A percentile compares a stretch with the other conserved stretches of the same genome.
Conservation (phyloP, 805 yeast genomes). For the Lachancea sp. region DNA sequence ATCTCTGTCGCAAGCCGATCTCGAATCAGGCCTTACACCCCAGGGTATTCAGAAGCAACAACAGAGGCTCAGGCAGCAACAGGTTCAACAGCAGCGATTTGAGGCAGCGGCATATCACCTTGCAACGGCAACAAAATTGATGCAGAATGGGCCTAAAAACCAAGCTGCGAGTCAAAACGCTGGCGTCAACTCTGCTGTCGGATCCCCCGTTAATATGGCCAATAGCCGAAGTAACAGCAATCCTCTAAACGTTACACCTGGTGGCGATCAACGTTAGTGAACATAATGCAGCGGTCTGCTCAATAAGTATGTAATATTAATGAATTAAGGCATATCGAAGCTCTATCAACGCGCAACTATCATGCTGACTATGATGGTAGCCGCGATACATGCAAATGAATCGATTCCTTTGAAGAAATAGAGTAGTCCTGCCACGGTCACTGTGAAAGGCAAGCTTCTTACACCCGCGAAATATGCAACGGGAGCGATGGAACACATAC, state of each 20-base stretch:
- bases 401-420: not conserved
- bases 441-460: not conserved
- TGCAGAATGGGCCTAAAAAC: slow-evolving; percentile 17
- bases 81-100: slow-evolving; percentile 30
- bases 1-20: slow-evolving; percentile 6
- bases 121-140: slow-evolving; percentile 28
- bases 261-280: not conserved
- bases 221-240: slow-evolving; percentile 7
- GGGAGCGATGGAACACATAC: not conserved
- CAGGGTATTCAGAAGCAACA: slow-evolving; percentile 32
- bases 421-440: not conserved
- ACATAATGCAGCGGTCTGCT: not conserved
- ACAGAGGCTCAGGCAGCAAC: slow-evolving; percentile 31
- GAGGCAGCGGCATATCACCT: slow-evolving; percentile 31
- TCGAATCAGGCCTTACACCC: slow-evolving; percentile 28
- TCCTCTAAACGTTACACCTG: not conserved
- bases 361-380: not conserved
- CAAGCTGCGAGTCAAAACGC: not conserved
- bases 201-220: slow-evolving; percentile 11
- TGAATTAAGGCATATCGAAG: not conserved
- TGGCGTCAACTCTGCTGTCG: slow-evolving; percentile 6
- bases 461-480: not conserved
- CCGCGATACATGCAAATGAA: not conserved
- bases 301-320: slow-evolving; percentile 2
- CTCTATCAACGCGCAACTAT: not conserved